Evolutionary conservation across 306 rosid species (phyloP).

Genomic region (Purshia tridentata): DNA sequence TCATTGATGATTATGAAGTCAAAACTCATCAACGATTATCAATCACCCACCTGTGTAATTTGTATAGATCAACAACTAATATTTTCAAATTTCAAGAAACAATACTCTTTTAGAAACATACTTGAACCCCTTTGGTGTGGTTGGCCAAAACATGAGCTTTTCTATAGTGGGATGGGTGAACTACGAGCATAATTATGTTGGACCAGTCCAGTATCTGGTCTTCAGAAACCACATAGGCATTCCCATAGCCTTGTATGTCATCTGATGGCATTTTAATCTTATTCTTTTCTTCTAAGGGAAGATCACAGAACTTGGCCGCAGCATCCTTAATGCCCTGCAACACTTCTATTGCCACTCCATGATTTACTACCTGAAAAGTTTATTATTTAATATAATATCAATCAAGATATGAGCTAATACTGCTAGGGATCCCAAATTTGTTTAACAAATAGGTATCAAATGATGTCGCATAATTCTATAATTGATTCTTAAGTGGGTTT

Average conservation of each 20-base stretch:
- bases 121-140: constrained; percentile 25
- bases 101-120: not conserved
- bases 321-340: constrained; percentile 19
- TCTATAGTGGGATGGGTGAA: constrained; percentile 21
- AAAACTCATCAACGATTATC: too few species aligned
- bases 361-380: constrained; percentile 25
- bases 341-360: constrained; percentile 24
- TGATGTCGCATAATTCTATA: too few species aligned
- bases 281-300: constrained; percentile 31
- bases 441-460: too few species aligned
- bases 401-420: too few species aligned
- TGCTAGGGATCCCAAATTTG: too few species aligned
- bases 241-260: constrained; percentile 32
- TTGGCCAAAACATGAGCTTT: constrained; percentile 40
- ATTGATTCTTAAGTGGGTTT: too few species aligned
- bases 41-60: too few species aligned
- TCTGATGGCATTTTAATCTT: constrained; percentile 27
- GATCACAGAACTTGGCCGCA: constrained; percentile 18
- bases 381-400: too few species aligned
- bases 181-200: constrained; percentile 2
- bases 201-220: constrained; percentile 37
- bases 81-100: not conserved
- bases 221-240: constrained; percentile 27
- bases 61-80: too few species aligned
- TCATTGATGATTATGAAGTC: too few species aligned